Evolutionary conservation across 2,329 filamentous ascomycete genomes (phyloP), one percentile per base, ranked within the genome.

Genomic region (Paraconiothyrium brasiliense): DNA sequence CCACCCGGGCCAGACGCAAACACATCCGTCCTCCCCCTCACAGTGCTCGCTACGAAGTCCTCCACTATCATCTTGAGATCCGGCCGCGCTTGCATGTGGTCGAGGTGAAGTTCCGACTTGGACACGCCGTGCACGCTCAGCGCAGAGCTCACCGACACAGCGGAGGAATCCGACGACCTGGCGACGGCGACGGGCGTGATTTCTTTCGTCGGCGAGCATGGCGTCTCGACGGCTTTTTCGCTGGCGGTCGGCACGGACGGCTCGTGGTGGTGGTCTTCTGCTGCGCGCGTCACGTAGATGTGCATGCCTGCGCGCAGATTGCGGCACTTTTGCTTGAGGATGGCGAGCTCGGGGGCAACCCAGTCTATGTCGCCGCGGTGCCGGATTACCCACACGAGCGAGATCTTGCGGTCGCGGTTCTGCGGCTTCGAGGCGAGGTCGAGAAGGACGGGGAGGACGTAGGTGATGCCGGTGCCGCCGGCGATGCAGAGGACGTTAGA

Each of bases 391-490:
- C 77, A 79, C 13, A 79, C 66, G 13, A 79, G 69, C 8, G 73
- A 70, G 30, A 78, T 70, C 27, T 70, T 66, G 39, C 70, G 72
- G 48, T 70, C 67, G 24, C 63, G 63, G 10, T 67, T 57, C n/a
- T 71, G 70, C 7, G 70, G 66, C 7, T 66, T 64, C 0, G 70
- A 68, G 16, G 73, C 67, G 14, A 76, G 67, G 46, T 71, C 68
- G 0, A 75, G 69, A 8, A 78, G 68, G 10, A 78, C 69, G 13
- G 77, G 77, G 11, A 79, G 71, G n/a, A 74, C 71, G 63, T 77
- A 79, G 2, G 76, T 72, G 54, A 79, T 77, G 39, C 76, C 77
- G 2, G 77, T 78, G 10, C 77, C 77, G 27, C 77, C 77, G 13
- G 77, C 76, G 13, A 79, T 72, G 58, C 72, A 74, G 32, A 79